These are phyloP conservation scores for Camelina sativa DNA, from an alignment of 345 rosid genomes.

Conservation along the genomic window DNA sequence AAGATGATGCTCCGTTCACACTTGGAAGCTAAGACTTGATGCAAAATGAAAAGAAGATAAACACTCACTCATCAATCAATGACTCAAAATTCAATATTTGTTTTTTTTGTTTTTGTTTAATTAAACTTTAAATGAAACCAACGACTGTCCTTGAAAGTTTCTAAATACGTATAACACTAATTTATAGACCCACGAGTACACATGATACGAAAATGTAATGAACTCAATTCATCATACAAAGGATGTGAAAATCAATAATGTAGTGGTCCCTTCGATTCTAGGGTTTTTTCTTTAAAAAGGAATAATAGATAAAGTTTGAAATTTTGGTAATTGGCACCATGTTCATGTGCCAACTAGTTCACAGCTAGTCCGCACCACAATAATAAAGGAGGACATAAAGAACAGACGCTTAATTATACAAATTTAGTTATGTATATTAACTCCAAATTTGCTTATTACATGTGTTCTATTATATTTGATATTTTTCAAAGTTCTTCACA, in stretches of 20 bases:
- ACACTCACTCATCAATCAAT: not conserved
- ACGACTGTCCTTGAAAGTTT: conserved; percentile 28
- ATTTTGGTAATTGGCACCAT: conserved; percentile 26
- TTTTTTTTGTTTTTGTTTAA: too few species aligned
- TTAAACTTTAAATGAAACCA: not conserved
- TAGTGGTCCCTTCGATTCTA: conserved; percentile 30
- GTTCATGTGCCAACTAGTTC: conserved; percentile 35
- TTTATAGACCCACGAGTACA: conserved; percentile 25
- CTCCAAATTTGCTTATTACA: too few species aligned
- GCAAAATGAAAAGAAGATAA: not conserved
- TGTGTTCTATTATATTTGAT: not conserved
- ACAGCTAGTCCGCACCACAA: conserved; percentile 21
- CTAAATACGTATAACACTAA: not conserved
- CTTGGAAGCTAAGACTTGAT: not conserved
- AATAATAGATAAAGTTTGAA: not conserved
- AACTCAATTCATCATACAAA: conserved; percentile 8
- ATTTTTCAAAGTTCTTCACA: not conserved
- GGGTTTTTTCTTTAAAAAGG: conserved; percentile 1
- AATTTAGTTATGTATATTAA: not conserved
- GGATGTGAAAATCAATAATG: conserved; percentile 30
- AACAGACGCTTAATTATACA: not conserved
- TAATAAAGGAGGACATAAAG: not conserved
- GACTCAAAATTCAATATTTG: not conserved
- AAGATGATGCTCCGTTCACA: not conserved
- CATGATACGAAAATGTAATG: conserved; percentile 11